A percentile compares a stretch with the other conserved stretches of the same genome.
These are phyloP conservation scores for Entomortierella parvispora DNA, from an alignment of 192 early-diverging fungal genomes.

Conservation along the genomic window DNA sequence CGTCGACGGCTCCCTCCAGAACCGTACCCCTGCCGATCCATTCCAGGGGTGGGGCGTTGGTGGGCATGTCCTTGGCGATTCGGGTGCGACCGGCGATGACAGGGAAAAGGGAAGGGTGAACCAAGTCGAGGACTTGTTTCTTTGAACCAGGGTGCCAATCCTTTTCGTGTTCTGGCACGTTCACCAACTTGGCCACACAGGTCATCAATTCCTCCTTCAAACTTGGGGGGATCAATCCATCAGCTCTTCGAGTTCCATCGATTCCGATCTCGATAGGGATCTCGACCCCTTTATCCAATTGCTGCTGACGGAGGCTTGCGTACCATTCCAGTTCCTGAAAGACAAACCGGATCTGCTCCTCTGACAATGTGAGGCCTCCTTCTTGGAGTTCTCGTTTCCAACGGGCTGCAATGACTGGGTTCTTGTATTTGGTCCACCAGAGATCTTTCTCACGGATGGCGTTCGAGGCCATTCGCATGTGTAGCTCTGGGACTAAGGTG, in stretches of 20 bases:
- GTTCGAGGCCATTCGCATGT: conserved; percentile 22
- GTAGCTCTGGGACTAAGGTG: conserved; percentile 26
- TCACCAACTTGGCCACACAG: conserved; percentile 12
- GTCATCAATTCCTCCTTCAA: conserved; percentile 2
- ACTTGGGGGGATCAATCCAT: too few relatives aligned
- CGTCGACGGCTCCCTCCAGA: too few relatives aligned
- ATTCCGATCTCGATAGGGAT: not conserved
- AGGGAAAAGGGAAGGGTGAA: conserved; percentile 38
- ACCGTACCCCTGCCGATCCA: too few relatives aligned
- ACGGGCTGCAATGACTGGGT: conserved; percentile 25
- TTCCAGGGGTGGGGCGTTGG: too few relatives aligned
- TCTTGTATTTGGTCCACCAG: conserved; percentile 50
- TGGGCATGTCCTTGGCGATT: too few relatives aligned
- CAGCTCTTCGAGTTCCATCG: too few relatives aligned
- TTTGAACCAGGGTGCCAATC: conserved; percentile 60
- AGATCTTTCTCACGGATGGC: conserved; percentile 51
- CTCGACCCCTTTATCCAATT: conserved; percentile 22
- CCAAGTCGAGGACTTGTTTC: conserved; percentile 57
- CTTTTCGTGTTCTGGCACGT: conserved; percentile 25
- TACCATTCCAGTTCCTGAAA: conserved; percentile 43
- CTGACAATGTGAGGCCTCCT: too few relatives aligned
- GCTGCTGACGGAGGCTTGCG: conserved; percentile 1
- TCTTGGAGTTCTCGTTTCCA: conserved; percentile 19
- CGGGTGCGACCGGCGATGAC: too few relatives aligned
- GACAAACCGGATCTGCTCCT: conserved; percentile 4